phyloP scores from a whole-genome alignment of 805 yeast species.

The Pichia nanzhaoensis region DNA sequence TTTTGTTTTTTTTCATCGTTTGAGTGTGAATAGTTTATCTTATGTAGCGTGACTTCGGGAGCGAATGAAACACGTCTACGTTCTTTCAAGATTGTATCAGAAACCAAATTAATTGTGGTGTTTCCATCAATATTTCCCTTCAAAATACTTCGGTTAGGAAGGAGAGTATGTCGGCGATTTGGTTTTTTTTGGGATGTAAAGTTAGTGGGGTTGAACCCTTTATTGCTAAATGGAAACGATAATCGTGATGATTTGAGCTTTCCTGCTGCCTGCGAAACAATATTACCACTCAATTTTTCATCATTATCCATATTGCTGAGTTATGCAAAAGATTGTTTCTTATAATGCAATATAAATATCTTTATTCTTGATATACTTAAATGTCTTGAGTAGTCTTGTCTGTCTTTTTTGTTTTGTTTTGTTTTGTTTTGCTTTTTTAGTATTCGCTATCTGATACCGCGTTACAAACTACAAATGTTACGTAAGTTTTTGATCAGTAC shows the following conservation, averaged over 20 bases:
- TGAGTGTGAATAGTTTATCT: constrained; percentile 19
- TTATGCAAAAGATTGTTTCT: too few relatives aligned
- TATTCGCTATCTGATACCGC: too few relatives aligned
- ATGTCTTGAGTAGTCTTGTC: too few relatives aligned
- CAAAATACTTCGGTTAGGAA: constrained; percentile 35
- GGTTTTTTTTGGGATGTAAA: constrained; percentile 1
- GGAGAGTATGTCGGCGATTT: constrained; percentile 30
- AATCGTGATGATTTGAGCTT: neutral
- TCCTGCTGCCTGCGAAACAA: too few relatives aligned
- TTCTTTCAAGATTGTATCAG: constrained; percentile 18
- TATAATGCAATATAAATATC: too few relatives aligned
- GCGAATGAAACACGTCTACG: constrained; percentile 70
- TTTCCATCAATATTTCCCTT: constrained; percentile 29
- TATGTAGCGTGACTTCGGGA: constrained; percentile 63
- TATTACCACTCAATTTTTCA: too few relatives aligned
- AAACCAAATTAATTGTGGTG: constrained; percentile 34
- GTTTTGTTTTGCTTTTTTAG: neutral
- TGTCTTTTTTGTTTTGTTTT: neutral
- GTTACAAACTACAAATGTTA: too few relatives aligned
- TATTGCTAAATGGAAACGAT: constrained; percentile 3
- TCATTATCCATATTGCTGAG: too few relatives aligned
- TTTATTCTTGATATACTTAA: too few relatives aligned
- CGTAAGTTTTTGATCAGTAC: too few relatives aligned
- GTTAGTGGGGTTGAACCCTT: neutral
- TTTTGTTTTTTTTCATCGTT: constrained; percentile 10